Conservation (phyloP, 129 eudicot genomes). For the Escallonia herrerae region DNA sequence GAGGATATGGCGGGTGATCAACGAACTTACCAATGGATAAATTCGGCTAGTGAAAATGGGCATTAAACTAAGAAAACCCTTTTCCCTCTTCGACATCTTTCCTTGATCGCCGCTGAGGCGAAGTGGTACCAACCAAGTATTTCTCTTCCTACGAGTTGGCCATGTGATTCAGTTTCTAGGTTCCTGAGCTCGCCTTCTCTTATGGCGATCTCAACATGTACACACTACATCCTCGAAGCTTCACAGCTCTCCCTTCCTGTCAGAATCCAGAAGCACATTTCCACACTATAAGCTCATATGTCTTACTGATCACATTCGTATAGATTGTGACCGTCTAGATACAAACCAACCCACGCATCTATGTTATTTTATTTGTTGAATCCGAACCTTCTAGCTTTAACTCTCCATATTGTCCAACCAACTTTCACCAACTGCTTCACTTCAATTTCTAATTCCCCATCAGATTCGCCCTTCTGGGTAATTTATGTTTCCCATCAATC, state of each 20-base stretch:
- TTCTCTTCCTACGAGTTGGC: slow-evolving; percentile 24
- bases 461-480: not conserved
- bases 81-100: too few relatives aligned
- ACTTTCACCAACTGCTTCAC: not conserved
- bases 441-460: not conserved
- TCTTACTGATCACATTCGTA: not conserved
- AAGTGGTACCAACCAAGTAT: not conserved
- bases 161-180: slow-evolving; percentile 45
- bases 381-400: not conserved
- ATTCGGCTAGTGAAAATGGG: too few relatives aligned
- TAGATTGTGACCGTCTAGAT: not conserved
- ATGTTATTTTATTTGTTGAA: slow-evolving; percentile 1
- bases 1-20: too few relatives aligned
- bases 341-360: not conserved
- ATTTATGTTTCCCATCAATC: not conserved
- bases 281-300: not conserved
- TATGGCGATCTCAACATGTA: not conserved
- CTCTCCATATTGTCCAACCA: not conserved
- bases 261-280: slow-evolving; percentile 19
- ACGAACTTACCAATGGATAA: too few relatives aligned
- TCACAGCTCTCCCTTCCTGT: slow-evolving; percentile 19
- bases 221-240: slow-evolving; percentile 1
- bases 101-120: slow-evolving; percentile 9
- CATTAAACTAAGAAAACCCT: too few relatives aligned
- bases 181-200: slow-evolving; percentile 20